Conservation (phyloP, 2,329 filamentous ascomycete genomes). For the Cladosporium cucumerinum region DNA sequence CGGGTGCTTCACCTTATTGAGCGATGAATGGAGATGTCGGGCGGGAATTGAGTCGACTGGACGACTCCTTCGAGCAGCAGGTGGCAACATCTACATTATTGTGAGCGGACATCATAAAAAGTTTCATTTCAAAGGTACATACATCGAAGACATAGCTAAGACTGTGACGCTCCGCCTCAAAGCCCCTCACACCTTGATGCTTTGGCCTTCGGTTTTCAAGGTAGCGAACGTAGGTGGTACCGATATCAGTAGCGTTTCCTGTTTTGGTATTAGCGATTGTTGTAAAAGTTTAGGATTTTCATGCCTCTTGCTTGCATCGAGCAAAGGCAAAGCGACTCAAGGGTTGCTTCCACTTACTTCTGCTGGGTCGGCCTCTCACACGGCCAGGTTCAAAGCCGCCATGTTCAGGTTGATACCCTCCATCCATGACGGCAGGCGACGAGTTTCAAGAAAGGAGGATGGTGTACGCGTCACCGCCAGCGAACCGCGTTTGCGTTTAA, state of each 20-base stretch:
- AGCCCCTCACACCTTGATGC: slow-evolving; percentile 66
- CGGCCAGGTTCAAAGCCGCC: slow-evolving; percentile 27
- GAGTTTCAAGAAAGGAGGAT: not conserved
- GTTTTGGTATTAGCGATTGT: not conserved
- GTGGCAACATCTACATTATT: slow-evolving; percentile 71
- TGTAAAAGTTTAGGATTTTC: not conserved
- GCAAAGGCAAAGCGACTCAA: not conserved
- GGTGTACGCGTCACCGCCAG: not conserved
- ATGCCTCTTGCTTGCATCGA: not conserved
- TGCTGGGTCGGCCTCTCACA: slow-evolving; percentile 24
- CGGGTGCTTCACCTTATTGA: slow-evolving; percentile 97
- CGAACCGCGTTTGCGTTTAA: not conserved
- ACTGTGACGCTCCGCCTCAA: slow-evolving; percentile 81
- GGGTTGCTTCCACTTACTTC: slow-evolving; percentile 16
- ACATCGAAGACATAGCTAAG: slow-evolving; percentile 88
- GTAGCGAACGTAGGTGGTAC: slow-evolving; percentile 61
- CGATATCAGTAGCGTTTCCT: slow-evolving; percentile 36
- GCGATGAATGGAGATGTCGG: slow-evolving; percentile 95
- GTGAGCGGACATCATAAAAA: slow-evolving; percentile 14
- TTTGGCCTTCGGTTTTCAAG: slow-evolving; percentile 76
- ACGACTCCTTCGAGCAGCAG: slow-evolving; percentile 67
- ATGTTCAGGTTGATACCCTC: slow-evolving; percentile 25
- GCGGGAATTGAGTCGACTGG: slow-evolving; percentile 85
- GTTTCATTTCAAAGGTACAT: slow-evolving; percentile 35
- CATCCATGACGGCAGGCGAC: slow-evolving; percentile 28